Evolutionary conservation across 1,284 basidiomycete genomes (phyloP).

Genomic region (Ceratobasidium sp.): DNA sequence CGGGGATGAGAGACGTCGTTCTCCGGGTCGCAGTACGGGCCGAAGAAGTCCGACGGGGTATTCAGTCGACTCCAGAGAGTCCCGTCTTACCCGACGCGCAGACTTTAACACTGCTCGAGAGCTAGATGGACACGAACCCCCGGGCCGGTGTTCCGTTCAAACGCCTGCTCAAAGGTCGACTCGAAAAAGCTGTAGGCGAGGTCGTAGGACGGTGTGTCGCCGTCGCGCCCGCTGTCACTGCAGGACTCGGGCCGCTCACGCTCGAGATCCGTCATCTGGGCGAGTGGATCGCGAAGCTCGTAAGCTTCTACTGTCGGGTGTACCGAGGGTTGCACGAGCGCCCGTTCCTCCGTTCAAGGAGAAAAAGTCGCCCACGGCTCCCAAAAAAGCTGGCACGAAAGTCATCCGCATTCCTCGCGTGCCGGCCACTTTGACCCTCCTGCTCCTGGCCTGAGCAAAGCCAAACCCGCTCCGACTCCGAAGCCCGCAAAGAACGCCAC

Average conservation of each 20-base stretch:
- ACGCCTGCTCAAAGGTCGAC: conserved; percentile 70
- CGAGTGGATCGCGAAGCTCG: no score
- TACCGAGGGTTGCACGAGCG: no score
- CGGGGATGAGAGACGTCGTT: conserved; percentile 70
- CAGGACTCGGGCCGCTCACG: conserved; percentile 72
- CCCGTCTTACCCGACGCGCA: conserved; percentile 38
- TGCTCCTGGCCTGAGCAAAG: no score
- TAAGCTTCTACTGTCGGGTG: no score
- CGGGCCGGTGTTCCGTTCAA: conserved; percentile 66
- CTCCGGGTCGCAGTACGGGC: conserved; percentile 77
- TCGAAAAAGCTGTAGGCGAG: conserved; percentile 75
- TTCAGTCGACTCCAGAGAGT: conserved; percentile 17
- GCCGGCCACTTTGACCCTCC: no score
- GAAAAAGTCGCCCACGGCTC: no score
- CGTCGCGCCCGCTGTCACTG: conserved; percentile 57
- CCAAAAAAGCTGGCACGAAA: no score
- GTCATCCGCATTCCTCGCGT: no score
- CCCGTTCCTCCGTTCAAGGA: no score
- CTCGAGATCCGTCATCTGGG: no score
- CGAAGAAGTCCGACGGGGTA: conserved; percentile 60
- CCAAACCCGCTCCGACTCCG: no score
- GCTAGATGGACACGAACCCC: conserved; percentile 47
- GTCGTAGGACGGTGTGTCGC: conserved; percentile 67
- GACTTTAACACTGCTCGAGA: conserved; percentile 47
- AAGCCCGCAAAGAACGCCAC: no score